phyloP scores from a whole-genome alignment of 192 early-diverging fungal species.

The Umbelopsis sp. region DNA sequence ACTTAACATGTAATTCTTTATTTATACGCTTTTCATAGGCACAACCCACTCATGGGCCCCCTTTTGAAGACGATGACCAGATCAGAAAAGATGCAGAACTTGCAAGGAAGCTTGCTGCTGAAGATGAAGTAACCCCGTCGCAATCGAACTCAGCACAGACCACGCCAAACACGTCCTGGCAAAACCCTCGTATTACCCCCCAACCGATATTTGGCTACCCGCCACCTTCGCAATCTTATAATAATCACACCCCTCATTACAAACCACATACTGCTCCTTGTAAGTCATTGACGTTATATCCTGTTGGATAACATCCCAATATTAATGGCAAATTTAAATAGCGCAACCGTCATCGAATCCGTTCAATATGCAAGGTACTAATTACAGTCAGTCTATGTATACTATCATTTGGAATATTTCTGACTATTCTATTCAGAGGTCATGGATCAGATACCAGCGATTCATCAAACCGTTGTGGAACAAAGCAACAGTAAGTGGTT shows the following conservation, averaged over 20 bases:
- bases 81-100: constrained; percentile 9
- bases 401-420: neutral
- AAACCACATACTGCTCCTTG: neutral
- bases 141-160: neutral
- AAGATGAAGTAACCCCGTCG: neutral
- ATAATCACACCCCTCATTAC: neutral
- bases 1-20: too few species aligned
- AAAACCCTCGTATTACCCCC: neutral
- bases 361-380: constrained; percentile 2
- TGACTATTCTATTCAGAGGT: neutral
- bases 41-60: neutral
- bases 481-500: neutral
- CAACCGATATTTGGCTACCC: neutral
- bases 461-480: neutral
- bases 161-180: neutral
- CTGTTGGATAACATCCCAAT: neutral
- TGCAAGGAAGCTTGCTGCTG: neutral
- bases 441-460: neutral
- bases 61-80: neutral
- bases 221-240: neutral
- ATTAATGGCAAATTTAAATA: neutral
- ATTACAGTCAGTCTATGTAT: neutral
- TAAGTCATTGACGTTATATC: neutral
- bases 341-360: neutral
- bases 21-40: neutral